Base-by-base conservation (phyloP, 2,329 filamentous ascomycete genomes). In the Periglandula ipomoeae region DNA sequence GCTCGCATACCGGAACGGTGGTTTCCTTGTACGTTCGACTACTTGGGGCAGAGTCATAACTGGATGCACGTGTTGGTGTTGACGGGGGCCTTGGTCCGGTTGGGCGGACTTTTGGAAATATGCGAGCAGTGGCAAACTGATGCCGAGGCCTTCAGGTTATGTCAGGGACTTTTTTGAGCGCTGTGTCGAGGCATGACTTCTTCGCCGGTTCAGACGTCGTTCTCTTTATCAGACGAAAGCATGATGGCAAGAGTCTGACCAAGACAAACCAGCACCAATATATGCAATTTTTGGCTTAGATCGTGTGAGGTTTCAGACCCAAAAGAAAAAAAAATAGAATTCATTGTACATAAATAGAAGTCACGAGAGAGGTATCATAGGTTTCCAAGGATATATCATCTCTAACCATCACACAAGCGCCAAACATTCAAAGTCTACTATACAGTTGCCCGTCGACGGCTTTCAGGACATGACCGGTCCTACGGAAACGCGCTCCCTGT, bases 401-500 rank as follows among this genome's bases (percentile, higher is more conserved):
- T 20, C 9, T 17, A n/a, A 11, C 35, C n/a, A 15, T 9, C 0
- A 8, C 13, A n/a, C 37, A 39, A 17, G 23, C 24, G 15, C 22
- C 15, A 35, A 19, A 35, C n/a, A 13, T 13, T 22, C 13, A 35
- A 42, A 20, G n/a, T 13, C 15, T 27, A 5, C n/a, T 10, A 11
- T 13, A n/a, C 34, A 17, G 2, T 11, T 23, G 10, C 17, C 15
- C 11, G 17, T 10, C 15, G 15, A 5, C 22, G 22, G n/a, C 22
- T 4, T 11, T 42, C 46, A 68, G 13, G 53, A 52, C 27, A 51
- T 47, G 2, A 81, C 54, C 45, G 79, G 78, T 17, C 81, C 81
- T 46, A 84, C 76, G 9, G 64, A 64, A 3, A 84, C 79, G 27
- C 59, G 63, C 59, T 83, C 78, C 46, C 74, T 70, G 44, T 64